These are phyloP conservation scores for Calonectria multiphialidica DNA, from an alignment of 2,329 filamentous ascomycete species.

Conservation along the genomic window DNA sequence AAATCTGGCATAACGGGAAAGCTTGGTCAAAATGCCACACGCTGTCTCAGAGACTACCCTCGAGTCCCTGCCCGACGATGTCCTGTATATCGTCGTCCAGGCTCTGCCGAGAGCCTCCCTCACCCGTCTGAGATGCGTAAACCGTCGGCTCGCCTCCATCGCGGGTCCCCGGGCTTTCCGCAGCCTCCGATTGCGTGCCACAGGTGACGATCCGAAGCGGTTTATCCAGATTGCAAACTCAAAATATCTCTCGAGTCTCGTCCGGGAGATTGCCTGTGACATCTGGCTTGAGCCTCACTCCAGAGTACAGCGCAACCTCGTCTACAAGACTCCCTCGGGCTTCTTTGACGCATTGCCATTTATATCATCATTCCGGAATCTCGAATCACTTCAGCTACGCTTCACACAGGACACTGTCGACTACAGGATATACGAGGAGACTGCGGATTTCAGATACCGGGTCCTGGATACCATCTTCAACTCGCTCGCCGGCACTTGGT, in stretches of 20 bases:
- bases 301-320: neutral
- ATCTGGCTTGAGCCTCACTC: neutral
- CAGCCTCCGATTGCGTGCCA: neutral
- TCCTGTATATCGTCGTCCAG: slow-evolving; percentile 1
- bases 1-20: neutral
- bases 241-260: neutral
- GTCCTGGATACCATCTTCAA: neutral
- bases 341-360: slow-evolving; percentile 1
- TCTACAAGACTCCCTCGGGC: neutral
- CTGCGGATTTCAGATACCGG: neutral
- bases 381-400: neutral
- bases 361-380: neutral
- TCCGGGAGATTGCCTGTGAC: neutral
- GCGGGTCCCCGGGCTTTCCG: neutral
- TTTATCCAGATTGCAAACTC: neutral
- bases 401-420: neutral
- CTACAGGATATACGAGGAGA: neutral
- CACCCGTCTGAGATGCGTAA: neutral
- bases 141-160: neutral
- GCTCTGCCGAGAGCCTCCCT: neutral
- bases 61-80: neutral
- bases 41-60: neutral
- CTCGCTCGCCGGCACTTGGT: neutral
- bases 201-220: neutral
- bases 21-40: neutral